A percentile compares a stretch with the other conserved stretches of the same genome.
These are phyloP conservation scores for Magnolia officinalis DNA, from an alignment of 164 flowering plant species.

Conservation along the genomic window DNA sequence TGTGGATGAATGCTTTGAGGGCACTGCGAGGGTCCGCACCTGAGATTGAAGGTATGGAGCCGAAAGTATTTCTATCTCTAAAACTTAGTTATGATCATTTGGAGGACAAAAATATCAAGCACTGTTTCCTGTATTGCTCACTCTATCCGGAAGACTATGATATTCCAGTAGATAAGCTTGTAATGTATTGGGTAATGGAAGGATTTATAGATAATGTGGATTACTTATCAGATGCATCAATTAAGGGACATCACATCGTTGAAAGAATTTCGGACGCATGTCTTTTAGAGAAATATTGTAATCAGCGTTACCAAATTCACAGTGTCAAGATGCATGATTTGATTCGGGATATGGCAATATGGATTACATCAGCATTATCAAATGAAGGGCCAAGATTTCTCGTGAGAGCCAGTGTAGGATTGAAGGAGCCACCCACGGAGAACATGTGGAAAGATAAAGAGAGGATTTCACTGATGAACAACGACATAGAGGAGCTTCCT, in stretches of 20 bases:
- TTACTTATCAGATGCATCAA: not conserved
- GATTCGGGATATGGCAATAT: slow-evolving; percentile 1
- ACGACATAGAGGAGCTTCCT: not conserved
- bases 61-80: not conserved
- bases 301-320: no score
- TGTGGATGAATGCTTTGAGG: slow-evolving; percentile 8
- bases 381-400: not conserved
- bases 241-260: not conserved
- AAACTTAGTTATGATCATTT: slow-evolving; percentile 9
- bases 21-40: not conserved
- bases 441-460: not conserved
- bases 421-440: not conserved
- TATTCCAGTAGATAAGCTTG: not conserved
- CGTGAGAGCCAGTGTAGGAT: not conserved
- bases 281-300: not conserved
- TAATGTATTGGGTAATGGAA: slow-evolving; percentile 4
- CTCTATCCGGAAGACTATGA: slow-evolving; percentile 4
- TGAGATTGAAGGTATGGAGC: slow-evolving; percentile 7
- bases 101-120: not conserved
- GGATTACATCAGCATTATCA: not conserved
- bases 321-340: slow-evolving; percentile 5
- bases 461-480: not conserved
- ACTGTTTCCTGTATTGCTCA: slow-evolving; percentile 5
- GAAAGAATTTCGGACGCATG: slow-evolving; percentile 5
- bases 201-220: not conserved